Evolutionary conservation across 2,329 filamentous ascomycete species (phyloP).

Genomic region (Tolypocladium ovalisporum): DNA sequence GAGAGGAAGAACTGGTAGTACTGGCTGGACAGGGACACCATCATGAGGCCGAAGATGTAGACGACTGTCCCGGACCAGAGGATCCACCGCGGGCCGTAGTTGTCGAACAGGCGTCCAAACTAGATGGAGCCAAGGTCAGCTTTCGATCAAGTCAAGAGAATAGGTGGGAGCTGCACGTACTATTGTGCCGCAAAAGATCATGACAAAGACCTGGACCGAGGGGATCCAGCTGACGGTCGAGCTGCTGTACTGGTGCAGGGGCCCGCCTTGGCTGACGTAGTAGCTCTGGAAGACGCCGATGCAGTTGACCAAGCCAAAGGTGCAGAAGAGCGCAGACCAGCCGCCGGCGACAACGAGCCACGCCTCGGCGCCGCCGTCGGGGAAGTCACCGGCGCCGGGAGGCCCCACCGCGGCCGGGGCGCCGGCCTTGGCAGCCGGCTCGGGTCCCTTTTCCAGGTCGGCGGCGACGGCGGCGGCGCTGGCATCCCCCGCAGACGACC

Average conservation of each 20-base stretch:
- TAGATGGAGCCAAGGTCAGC: constrained; percentile 1
- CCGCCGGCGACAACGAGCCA: constrained; percentile 45
- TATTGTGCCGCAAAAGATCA: constrained; percentile 36
- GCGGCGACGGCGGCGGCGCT: constrained; percentile 1
- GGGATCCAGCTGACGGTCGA: constrained; percentile 50
- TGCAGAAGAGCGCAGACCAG: constrained; percentile 31
- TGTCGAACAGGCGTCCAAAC: constrained; percentile 54
- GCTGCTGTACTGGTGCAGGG: constrained; percentile 34
- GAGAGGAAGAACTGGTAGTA: constrained; percentile 35
- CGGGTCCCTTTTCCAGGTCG: not conserved
- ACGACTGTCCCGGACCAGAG: constrained; percentile 40
- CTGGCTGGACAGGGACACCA: constrained; percentile 39
- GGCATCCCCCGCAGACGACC: not conserved
- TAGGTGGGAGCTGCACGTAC: constrained; percentile 25
- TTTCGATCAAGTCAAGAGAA: not conserved
- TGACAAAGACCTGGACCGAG: constrained; percentile 38
- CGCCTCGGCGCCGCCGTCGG: constrained; percentile 46
- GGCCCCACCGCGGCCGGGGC: not conserved
- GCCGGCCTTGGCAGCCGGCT: not conserved
- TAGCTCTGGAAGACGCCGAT: constrained; percentile 49
- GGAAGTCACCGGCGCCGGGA: constrained; percentile 35
- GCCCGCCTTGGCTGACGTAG: constrained; percentile 39
- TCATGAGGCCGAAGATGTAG: constrained; percentile 55
- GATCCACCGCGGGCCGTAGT: constrained; percentile 49
- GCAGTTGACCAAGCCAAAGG: constrained; percentile 32